Conservation (phyloP, 202 grass and related monocot genomes). For the Carex arenaria region DNA sequence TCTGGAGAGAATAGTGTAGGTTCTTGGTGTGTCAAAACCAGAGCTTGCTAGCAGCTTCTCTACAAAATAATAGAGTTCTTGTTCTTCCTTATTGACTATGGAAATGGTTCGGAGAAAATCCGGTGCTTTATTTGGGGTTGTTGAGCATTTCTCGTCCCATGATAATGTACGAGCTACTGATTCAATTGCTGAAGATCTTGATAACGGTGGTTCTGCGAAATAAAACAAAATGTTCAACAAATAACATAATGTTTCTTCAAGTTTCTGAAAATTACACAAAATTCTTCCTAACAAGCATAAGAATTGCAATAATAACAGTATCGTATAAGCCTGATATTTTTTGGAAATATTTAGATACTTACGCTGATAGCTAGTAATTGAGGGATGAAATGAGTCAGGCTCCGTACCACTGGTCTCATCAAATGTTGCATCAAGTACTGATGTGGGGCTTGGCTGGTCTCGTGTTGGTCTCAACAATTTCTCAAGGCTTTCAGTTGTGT, state of each 20-base stretch:
- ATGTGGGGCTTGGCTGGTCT: conserved; percentile 66
- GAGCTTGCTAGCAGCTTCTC: conserved; percentile 63
- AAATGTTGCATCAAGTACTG: conserved; percentile 48
- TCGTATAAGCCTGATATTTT: background rate
- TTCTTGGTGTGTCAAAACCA: conserved; percentile 34
- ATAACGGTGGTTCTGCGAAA: conserved; percentile 40
- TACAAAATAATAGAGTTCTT: conserved; percentile 49
- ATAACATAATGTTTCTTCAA: background rate
- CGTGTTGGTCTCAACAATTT: conserved; percentile 39
- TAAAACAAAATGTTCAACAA: background rate
- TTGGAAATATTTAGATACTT: conserved; percentile 19
- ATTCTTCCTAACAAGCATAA: background rate
- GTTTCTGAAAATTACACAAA: background rate
- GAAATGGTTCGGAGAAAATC: background rate
- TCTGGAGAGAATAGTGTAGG: conserved; percentile 32
- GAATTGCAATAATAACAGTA: conserved; percentile 8
- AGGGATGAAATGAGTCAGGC: conserved; percentile 42
- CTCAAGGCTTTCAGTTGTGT: conserved; percentile 28
- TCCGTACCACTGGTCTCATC: conserved; percentile 51
- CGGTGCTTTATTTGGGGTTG: conserved; percentile 6
- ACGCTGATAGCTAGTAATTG: conserved; percentile 37
- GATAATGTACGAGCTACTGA: conserved; percentile 52
- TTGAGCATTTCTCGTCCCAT: conserved; percentile 41
- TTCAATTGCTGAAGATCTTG: conserved; percentile 60
- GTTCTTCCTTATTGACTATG: conserved; percentile 35